Conservation (phyloP, 2,329 filamentous ascomycete species). For the Curvularia sp. region DNA sequence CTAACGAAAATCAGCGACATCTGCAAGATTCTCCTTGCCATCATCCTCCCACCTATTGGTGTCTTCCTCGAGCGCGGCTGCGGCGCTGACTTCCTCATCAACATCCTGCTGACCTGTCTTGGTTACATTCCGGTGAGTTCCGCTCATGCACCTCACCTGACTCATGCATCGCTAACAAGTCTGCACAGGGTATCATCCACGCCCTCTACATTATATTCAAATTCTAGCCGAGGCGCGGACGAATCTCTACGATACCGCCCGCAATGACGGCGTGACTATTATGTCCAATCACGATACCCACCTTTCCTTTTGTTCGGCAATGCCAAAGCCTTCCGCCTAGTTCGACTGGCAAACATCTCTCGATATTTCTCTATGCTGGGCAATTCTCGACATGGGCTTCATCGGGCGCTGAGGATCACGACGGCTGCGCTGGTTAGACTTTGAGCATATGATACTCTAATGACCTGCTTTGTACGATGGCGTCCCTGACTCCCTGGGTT, state of each 20-base stretch:
- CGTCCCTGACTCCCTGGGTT: constrained; percentile 20
- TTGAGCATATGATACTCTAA: constrained; percentile 13
- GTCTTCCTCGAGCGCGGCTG: constrained; percentile 95
- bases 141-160: neutral
- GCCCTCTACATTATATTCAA: constrained; percentile 93
- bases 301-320: constrained; percentile 20
- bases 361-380: constrained; percentile 7
- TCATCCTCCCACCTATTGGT: constrained; percentile 87
- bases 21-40: constrained; percentile 84
- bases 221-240: constrained; percentile 64
- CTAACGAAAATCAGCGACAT: constrained; percentile 61
- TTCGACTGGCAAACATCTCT: constrained; percentile 2
- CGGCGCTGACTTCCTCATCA: constrained; percentile 86
- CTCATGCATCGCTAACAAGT: constrained; percentile 19
- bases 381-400: constrained; percentile 1
- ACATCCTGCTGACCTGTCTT: constrained; percentile 77
- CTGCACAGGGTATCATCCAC: constrained; percentile 74
- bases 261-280: constrained; percentile 19
- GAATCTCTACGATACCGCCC: constrained; percentile 18
- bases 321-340: constrained; percentile 4
- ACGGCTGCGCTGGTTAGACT: constrained; percentile 11
- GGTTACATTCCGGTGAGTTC: constrained; percentile 65
- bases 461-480: constrained; percentile 19
- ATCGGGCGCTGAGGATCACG: constrained; percentile 6
- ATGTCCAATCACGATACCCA: constrained; percentile 46